These are phyloP conservation scores for Rhizomucor miehei DNA, from an alignment of 371 early-diverging fungal genomes.

Conservation along the genomic window DNA sequence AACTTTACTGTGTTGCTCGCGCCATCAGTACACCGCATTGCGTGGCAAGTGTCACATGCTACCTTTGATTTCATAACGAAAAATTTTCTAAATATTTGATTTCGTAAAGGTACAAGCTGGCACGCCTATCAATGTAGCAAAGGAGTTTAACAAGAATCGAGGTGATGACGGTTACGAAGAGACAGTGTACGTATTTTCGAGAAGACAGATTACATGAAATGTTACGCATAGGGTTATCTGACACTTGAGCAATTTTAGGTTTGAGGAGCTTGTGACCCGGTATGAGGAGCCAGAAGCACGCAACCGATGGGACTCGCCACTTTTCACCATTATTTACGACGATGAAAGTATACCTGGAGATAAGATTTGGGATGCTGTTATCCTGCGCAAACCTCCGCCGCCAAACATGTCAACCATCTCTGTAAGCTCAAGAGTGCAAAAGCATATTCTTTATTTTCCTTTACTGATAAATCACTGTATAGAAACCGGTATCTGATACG, in stretches of 20 bases:
- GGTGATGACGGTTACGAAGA: constrained; percentile 51
- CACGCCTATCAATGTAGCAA: constrained; percentile 59
- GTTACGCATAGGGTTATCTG: background rate
- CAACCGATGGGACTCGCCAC: constrained; percentile 94
- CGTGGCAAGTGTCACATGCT: constrained; percentile 48
- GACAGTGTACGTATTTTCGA: constrained; percentile 32
- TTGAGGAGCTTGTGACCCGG: constrained; percentile 83
- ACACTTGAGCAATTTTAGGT: constrained; percentile 30
- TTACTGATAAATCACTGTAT: background rate
- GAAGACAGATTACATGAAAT: constrained; percentile 1
- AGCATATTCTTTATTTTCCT: background rate
- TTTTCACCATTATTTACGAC: constrained; percentile 81
- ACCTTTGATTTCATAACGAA: background rate
- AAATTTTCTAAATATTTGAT: background rate
- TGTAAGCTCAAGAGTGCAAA: constrained; percentile 32
- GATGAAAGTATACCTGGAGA: constrained; percentile 62
- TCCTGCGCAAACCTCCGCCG: constrained; percentile 74
- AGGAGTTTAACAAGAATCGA: constrained; percentile 61
- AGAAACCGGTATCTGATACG: constrained; percentile 85
- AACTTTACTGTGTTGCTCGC: constrained; percentile 90
- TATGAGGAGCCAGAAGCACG: constrained; percentile 94
- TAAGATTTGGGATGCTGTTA: constrained; percentile 75
- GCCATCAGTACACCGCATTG: constrained; percentile 89
- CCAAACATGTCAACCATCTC: constrained; percentile 82
- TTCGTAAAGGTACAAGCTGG: constrained; percentile 64